Evolutionary conservation across 441 rosid genomes (phyloP), one percentile per base, ranked within the genome.

Genomic region (Gossypium gossypioides): DNA sequence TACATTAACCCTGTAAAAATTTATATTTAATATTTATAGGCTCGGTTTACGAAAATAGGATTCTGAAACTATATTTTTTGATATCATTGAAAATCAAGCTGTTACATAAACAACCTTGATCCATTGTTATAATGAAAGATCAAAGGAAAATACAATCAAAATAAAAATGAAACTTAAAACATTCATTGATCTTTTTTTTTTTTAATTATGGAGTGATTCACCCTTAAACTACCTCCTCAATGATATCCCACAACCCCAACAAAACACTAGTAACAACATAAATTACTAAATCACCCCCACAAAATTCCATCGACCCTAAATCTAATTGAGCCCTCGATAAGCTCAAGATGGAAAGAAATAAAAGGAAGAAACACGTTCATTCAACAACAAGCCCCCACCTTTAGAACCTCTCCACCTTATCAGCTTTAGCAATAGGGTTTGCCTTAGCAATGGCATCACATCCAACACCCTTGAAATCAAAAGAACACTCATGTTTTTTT

Each of bases 371-470:
- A 27, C 5, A 3, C 5, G 40, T 5, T 19, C 59, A 51, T 48
- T 51, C 18, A 48, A 52, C 50, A 54, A 19, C 2, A 8, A 48
- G 48, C 5, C 16, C 29, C 8, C 15, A 10, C 9, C 40, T n/a
- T 55, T 90, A 92, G 78, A 90, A 79, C 82, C 87, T 86, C 74
- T 85, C 86, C 71, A 87, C 75, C 84, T 92, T 92, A 71, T 90
- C 91, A 12, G 90, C 91, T 79, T 86, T 92, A 1, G 89, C 78
- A 40, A 86, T 72, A 0, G 96, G 95, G 58, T 92, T 92, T 0
- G 89, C 89, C 85, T 82, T 86, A 1, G 94, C 86, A 50, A 90
- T 87, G 0, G 86, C 88, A 4, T 81, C 82, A 85, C 82, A 86
- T 0, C 93, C 93, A 13, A 75, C 72, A 21, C 63, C 79, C 88